Conservation (phyloP, 139 green algal species). For the Tetradesmus obliquus region DNA sequence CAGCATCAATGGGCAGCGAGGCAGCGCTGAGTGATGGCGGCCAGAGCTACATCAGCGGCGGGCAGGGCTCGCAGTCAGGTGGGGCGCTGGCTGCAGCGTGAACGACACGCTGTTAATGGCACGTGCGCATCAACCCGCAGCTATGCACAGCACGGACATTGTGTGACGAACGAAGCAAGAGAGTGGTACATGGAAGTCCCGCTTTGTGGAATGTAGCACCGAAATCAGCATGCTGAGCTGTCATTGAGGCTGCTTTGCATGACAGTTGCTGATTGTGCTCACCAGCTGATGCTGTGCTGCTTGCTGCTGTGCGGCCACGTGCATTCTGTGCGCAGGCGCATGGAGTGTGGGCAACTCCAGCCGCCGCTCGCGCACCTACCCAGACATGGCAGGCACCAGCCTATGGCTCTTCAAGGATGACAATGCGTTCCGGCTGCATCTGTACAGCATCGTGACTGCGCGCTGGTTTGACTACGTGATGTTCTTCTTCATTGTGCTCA, state of each 20-base stretch:
- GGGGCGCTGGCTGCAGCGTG: neutral
- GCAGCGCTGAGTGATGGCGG: neutral
- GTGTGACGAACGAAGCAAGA: neutral
- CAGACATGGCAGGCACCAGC: constrained; percentile 36
- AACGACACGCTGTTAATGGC: neutral
- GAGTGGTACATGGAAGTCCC: too few relatives aligned
- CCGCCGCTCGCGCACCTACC: constrained; percentile 8
- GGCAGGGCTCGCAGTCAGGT: constrained; percentile 8
- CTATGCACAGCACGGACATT: neutral
- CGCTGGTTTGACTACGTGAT: constrained; percentile 77
- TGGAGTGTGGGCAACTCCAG: constrained; percentile 13
- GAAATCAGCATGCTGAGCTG: too few relatives aligned
- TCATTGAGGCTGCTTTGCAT: too few relatives aligned
- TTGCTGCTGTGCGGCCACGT: too few relatives aligned
- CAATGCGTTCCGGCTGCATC: constrained; percentile 54
- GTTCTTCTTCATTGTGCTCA: constrained; percentile 78
- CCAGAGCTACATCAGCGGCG: neutral
- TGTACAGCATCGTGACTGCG: constrained; percentile 52
- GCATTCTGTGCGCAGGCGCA: neutral
- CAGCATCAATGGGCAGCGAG: constrained; percentile 8
- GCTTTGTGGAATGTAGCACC: too few relatives aligned
- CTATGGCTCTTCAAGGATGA: constrained; percentile 66
- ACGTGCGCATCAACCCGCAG: neutral
- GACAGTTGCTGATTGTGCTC: too few relatives aligned
- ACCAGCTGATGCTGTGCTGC: neutral